phyloP scores from a whole-genome alignment of 805 yeast species.

The Metschnikowia cubensis region DNA sequence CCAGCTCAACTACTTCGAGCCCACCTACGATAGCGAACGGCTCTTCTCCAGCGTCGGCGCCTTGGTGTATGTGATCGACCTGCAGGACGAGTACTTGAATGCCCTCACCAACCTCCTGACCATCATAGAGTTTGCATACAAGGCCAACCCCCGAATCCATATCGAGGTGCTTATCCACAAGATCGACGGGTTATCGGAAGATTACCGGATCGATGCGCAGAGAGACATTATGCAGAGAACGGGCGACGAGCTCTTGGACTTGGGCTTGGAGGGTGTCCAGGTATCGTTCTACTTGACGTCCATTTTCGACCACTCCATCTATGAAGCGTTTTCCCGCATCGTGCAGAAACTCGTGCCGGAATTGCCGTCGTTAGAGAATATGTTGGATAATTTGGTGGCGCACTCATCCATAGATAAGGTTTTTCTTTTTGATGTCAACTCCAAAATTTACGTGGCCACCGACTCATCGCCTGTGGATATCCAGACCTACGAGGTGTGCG shows the following conservation, averaged over 20 bases:
- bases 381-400: constrained; percentile 83
- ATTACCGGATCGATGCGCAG: constrained; percentile 89
- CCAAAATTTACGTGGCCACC: constrained; percentile 92
- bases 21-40: constrained; percentile 72
- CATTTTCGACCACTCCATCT: constrained; percentile 91
- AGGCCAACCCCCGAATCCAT: constrained; percentile 77
- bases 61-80: constrained; percentile 88
- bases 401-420: constrained; percentile 91
- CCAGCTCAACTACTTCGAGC: constrained; percentile 84
- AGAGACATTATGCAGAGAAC: constrained; percentile 95
- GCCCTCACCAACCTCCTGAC: constrained; percentile 85
- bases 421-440: constrained; percentile 84
- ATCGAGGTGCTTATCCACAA: constrained; percentile 93
- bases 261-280: constrained; percentile 88
- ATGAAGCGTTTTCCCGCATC: constrained; percentile 91
- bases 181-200: constrained; percentile 92
- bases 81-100: constrained; percentile 91
- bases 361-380: constrained; percentile 78
- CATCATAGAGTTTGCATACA: constrained; percentile 83
- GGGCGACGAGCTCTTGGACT: constrained; percentile 85
- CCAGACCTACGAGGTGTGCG: constrained; percentile 93
- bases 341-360: constrained; percentile 90
- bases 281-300: constrained; percentile 89
- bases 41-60: constrained; percentile 83
- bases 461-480: constrained; percentile 95